Evolutionary conservation across 164 flowering plant species (phyloP), one percentile per base, ranked within the genome.

Genomic region (Piper betle): DNA sequence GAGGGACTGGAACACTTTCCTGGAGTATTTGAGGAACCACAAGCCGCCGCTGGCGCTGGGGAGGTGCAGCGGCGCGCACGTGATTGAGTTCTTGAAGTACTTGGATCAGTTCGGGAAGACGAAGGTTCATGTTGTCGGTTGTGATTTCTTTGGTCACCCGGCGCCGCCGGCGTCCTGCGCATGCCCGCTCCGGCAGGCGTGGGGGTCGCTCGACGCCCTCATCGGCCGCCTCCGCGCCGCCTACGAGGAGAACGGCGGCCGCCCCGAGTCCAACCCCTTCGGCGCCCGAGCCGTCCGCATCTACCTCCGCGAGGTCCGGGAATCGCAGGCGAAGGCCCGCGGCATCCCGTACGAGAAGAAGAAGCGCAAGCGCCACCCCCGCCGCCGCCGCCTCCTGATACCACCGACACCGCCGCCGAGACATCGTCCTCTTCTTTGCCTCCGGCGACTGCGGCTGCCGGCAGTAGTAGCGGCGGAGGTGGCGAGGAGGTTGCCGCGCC

Each of bases 181-280:
- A 7, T 87, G 94, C 68, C 95, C 95, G 0, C 87, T 87, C 39
- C 84, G 88, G 42, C 94, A 86, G 55, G 94, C 94, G 18, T 86
- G 94, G 94, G 90, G 93, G 17, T 81, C 86, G 79, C 93, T 86
- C 5, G 93, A 86, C 59, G 89, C 93, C 10, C 86, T 86, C 64
- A 76, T 86, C 37, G 90, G 94, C 53, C 81, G 94, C 39, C 88
- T 86, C 37, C 72, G 94, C 0, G 90, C 94, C 5, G 90, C 94
- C 62, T 87, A 74, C 41, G 94, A 87, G 52, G 94, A 87, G 71
- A 73, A 87, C 59, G 94, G 94, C 0, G 94, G 94, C 17, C 74
- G 77, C 68, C 84, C 94, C 0, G 90, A 87, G 59, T 74, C 82
- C 2, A 87, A 87, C 75, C 94, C 94, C 8, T 87, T 87, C 48